Conservation (phyloP, 257 asterid genomes). For the Solanum virginianum region DNA sequence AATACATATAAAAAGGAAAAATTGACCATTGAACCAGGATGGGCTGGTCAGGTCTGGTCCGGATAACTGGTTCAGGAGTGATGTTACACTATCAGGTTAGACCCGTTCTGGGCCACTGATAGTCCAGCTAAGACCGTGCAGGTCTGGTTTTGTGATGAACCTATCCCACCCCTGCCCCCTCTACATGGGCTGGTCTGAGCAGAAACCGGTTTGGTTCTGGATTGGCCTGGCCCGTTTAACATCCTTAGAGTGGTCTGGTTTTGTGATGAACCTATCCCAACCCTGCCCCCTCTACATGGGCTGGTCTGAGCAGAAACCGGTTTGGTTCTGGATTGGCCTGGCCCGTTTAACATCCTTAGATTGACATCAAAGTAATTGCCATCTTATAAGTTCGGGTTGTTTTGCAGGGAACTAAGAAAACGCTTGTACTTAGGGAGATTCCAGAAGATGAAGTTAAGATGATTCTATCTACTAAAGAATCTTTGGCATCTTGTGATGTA, state of each 20-base stretch:
- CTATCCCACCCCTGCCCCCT: neutral
- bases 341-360: neutral
- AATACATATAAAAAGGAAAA: neutral
- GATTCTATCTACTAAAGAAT: constrained; percentile 53
- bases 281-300: neutral
- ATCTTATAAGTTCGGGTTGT: neutral
- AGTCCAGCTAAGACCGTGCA: neutral
- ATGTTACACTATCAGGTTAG: neutral
- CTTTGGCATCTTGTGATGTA: constrained; percentile 73
- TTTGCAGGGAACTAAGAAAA: constrained; percentile 67
- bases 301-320: neutral
- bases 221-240: neutral
- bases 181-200: neutral
- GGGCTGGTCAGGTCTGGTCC: neutral
- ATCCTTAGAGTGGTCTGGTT: too few species aligned
- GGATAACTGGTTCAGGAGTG: neutral
- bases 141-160: neutral
- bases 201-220: neutral
- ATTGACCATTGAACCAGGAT: neutral
- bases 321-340: neutral
- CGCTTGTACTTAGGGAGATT: constrained; percentile 79
- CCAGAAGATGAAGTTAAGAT: constrained; percentile 71
- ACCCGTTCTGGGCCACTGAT: neutral
- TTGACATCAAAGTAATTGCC: neutral
- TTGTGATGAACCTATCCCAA: neutral